A percentile compares a stretch with the other conserved stretches of the same genome.
Conservation (phyloP, 2,329 filamentous ascomycete genomes). For the Magnaporthales sp. region DNA sequence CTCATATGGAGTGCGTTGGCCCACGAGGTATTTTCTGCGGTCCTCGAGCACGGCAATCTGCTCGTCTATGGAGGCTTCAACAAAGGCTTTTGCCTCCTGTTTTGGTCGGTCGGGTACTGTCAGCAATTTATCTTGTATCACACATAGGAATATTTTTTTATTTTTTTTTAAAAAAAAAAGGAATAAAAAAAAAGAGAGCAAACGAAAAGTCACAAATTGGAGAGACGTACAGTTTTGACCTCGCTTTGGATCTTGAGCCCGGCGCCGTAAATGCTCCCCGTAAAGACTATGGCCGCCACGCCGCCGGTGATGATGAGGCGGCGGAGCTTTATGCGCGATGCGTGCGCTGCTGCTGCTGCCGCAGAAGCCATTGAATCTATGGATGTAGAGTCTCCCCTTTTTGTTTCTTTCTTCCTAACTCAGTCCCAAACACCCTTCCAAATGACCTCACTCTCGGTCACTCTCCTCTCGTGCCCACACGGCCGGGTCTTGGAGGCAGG, state of each 20-base stretch:
- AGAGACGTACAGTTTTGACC: conserved; percentile 14
- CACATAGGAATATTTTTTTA: background rate
- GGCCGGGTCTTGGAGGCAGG: background rate
- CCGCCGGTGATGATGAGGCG: conserved; percentile 14
- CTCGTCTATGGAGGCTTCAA: conserved; percentile 17
- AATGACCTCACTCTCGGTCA: conserved; percentile 4
- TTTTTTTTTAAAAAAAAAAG: no score
- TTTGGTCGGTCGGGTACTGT: background rate
- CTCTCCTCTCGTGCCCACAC: background rate
- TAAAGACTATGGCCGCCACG: conserved; percentile 20
- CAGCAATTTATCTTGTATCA: background rate
- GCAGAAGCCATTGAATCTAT: background rate
- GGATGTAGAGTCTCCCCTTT: background rate
- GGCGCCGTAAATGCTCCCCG: conserved; percentile 23
- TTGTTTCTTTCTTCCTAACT: background rate
- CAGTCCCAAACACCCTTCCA: conserved; percentile 5
- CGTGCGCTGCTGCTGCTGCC: background rate
- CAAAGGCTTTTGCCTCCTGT: conserved; percentile 13
- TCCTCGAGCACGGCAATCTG: conserved; percentile 20
- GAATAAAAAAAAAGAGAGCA: background rate
- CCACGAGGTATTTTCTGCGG: conserved; percentile 15
- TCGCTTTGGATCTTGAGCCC: conserved; percentile 21
- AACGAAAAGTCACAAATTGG: no score
- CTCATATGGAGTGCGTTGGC: conserved; percentile 18
- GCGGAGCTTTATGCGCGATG: background rate